A percentile compares a stretch with the other conserved stretches of the same genome.
Conservation (phyloP, 768 basidiomycete genomes). For the Trametes sanguinea region DNA sequence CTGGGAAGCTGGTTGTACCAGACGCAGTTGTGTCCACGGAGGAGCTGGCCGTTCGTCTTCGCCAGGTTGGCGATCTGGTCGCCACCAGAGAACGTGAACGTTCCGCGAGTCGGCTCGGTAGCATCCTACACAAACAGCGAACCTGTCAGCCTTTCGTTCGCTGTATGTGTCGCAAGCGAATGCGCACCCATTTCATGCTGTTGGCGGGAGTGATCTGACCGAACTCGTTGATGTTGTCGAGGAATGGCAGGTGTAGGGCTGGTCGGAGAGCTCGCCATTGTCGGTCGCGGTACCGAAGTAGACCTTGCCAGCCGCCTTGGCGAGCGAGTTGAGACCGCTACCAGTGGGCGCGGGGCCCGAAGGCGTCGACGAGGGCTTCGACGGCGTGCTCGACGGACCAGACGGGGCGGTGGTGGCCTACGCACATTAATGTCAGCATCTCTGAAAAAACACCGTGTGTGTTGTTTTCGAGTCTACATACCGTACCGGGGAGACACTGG, state of each 20-base stretch:
- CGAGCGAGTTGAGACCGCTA: constrained; percentile 35
- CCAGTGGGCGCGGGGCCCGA: constrained; percentile 10
- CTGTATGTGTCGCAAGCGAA: not conserved
- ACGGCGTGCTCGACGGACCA: not conserved
- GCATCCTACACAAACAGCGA: constrained; percentile 41
- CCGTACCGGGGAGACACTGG: constrained; percentile 42
- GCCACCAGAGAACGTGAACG: constrained; percentile 48
- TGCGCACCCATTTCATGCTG: constrained; percentile 57
- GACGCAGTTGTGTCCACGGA: constrained; percentile 48
- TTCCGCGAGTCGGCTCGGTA: constrained; percentile 50
- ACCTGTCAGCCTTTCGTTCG: no score
- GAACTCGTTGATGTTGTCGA: constrained; percentile 44
- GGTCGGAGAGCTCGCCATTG: constrained; percentile 46
- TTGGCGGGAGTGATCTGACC: constrained; percentile 52
- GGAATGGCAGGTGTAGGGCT: constrained; percentile 41
- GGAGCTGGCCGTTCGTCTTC: constrained; percentile 46
- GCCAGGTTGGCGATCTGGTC: constrained; percentile 49
- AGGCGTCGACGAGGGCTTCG: constrained; percentile 13
- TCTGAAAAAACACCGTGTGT: not conserved
- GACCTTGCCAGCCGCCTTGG: constrained; percentile 45
- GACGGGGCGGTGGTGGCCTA: constrained; percentile 1
- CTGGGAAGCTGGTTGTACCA: constrained; percentile 48
- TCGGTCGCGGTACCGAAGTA: constrained; percentile 56
- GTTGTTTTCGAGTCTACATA: not conserved
- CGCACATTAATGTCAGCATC: not conserved